Evolutionary conservation across 306 rosid genomes (phyloP), one percentile per base, ranked within the genome.

Genomic region (Glycine soja): DNA sequence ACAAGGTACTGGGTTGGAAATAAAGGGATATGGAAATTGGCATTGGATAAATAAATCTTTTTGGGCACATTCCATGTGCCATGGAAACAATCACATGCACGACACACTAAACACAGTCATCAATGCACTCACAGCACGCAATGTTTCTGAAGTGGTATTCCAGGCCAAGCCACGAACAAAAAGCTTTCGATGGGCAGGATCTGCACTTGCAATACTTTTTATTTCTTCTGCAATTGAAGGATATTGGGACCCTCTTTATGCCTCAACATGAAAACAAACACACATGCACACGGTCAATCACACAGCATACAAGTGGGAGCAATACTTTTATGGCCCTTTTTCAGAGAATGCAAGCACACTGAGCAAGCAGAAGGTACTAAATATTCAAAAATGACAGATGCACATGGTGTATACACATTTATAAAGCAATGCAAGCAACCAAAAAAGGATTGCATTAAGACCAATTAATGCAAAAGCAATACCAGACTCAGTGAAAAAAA

Each of bases 261-360:
- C 92, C 88, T 78, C 90, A 91, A 91, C 98, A 91, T 90, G 91
- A 88, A 93, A 93, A 88, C 90, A 93, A 91, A 90, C 98, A 93
- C 89, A 87, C 88, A 84, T 85, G 78, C 95, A 85, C 86, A 76
- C 74, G 56, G 92, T 93, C 93, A 93, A 91, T 89, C 93, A 90
- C 90, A 88, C 91, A 83, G 85, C 94, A 87, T 78, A 88, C 94
- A 88, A 76, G 45, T 82, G 84, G 65, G 82, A 84, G 80, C 83
- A 86, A 79, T 66, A 75, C 73, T 46, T 45, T 19, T 12, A 67
- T 72, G 84, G 79, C 74, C 85, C 38, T 11, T 78, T 40, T 57
- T 82, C 62, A 78, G 47, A 52, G 81, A 80, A 80, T 78, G 81
- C 89, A 88, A 80, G 52, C 80, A 67, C 74, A 58, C 42, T 47